These are phyloP conservation scores for Linum lewisii DNA, from an alignment of 345 rosid genomes.

Conservation along the genomic window DNA sequence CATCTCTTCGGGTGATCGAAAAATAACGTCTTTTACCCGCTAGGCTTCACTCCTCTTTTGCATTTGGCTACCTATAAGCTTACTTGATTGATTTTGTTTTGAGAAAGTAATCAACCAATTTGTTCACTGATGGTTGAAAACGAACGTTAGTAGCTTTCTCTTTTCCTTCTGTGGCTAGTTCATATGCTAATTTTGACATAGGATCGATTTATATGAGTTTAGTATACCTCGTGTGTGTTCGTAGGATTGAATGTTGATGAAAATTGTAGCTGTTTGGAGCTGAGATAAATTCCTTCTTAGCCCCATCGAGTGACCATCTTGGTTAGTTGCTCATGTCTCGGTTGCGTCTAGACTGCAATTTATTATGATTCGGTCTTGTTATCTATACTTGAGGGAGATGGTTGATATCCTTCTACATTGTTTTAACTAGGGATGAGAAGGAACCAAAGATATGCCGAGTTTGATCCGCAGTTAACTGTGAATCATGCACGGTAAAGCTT, in stretches of 20 bases:
- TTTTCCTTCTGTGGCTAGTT: too few species aligned
- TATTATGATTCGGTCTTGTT: neutral
- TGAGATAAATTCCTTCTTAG: too few species aligned
- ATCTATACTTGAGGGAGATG: constrained; percentile 9
- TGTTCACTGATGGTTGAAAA: neutral
- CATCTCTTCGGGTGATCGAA: neutral
- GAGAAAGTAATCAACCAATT: neutral
- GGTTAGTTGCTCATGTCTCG: neutral
- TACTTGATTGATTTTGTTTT: neutral
- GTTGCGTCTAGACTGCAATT: neutral
- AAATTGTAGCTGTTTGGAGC: too few species aligned
- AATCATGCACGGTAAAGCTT: constrained; percentile 24
- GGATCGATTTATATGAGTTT: too few species aligned
- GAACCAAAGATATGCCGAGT: constrained; percentile 33
- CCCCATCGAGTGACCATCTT: too few species aligned
- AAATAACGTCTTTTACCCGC: neutral
- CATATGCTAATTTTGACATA: too few species aligned
- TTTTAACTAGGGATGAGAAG: constrained; percentile 30
- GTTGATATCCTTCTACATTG: constrained; percentile 9
- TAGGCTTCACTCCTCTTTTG: neutral
- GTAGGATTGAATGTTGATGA: too few species aligned
- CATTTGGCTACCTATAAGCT: neutral
- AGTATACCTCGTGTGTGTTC: too few species aligned
- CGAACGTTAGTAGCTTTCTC: neutral
- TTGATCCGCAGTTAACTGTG: constrained; percentile 24